phyloP scores from a whole-genome alignment of 2,329 filamentous ascomycete species.

The Microthyrium microscopicum region DNA sequence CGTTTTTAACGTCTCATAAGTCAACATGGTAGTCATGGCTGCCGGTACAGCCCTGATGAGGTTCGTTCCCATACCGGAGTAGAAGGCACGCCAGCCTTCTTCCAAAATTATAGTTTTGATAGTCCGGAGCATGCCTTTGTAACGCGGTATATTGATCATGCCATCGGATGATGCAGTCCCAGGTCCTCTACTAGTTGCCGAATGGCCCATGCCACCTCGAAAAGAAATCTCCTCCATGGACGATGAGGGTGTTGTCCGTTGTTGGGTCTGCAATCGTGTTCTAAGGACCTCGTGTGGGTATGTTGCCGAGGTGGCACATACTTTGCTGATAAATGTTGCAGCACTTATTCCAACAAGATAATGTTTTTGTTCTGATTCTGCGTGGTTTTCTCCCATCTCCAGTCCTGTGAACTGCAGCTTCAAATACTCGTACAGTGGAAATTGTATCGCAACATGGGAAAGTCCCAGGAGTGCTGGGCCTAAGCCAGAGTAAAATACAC shows the following conservation, averaged over 20 bases:
- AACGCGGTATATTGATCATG: conserved; percentile 39
- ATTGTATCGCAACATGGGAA: conserved; percentile 92
- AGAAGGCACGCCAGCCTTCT: conserved; percentile 93
- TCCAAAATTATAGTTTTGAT: conserved; percentile 72
- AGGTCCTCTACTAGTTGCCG: conserved; percentile 17
- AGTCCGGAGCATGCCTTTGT: conserved; percentile 65
- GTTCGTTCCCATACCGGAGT: conserved; percentile 93
- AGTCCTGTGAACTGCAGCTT: conserved; percentile 81
- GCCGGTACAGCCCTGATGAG: conserved; percentile 91
- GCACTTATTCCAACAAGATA: conserved; percentile 74
- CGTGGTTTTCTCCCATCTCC: conserved; percentile 59
- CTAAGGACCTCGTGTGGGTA: conserved; percentile 96
- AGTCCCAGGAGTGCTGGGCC: conserved; percentile 82
- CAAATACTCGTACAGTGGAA: conserved; percentile 87
- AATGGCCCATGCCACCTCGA: conserved; percentile 17
- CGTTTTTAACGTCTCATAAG: conserved; percentile 64
- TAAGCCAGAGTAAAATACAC: conserved; percentile 88
- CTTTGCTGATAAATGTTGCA: conserved; percentile 85
- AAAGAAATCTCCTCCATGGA: conserved; percentile 33
- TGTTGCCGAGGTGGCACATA: conserved; percentile 83
- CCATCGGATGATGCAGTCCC: conserved; percentile 36
- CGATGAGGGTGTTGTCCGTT: conserved; percentile 40
- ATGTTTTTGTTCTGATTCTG: conserved; percentile 35
- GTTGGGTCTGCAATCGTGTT: conserved; percentile 84
- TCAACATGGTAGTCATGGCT: conserved; percentile 93